Evolutionary conservation across 1,284 basidiomycete species (phyloP), one percentile per base, ranked within the genome.

Genomic region (Phellopilus nigrolimitatus): DNA sequence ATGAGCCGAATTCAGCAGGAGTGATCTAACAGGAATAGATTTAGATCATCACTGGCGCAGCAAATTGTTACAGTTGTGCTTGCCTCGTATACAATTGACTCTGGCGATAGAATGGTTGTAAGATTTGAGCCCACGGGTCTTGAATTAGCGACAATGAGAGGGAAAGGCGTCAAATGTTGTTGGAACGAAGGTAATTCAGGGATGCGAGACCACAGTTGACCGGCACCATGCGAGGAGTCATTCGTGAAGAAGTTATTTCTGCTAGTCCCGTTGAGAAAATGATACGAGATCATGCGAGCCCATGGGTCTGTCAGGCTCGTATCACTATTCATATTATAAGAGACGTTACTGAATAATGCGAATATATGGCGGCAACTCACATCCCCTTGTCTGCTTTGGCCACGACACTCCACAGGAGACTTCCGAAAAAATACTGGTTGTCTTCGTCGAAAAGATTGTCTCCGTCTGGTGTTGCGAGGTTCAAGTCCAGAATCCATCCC

Each of bases 1-100:
- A 87, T 1, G 82, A 84, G 4, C 81, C 84, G 53, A 83, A 71
- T 55, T 85, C 81, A 58, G 78, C 63, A 3, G 81, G 82, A 0
- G 79, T 75, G 19, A 85, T 77, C 79, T 84, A 51, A 24, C 30
- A 17, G 7, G 13, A 22, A 19, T 9, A 37, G 12, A 27, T 7
- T 36, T 22, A 31, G 28, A 10, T 38, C 19, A 53, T 15, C 24
- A 9, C 3, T 21, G n/a, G 38, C 7, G n/a, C 24, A 8, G 25
- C 59, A 12, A 57, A 58, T 8, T 7, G 21, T 10, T 24, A 6
- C 28, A 1, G 8, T 33, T 5, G 43, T 3, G 52, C 62, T 31
- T 53, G 79, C 82, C 70, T 84, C 82, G 56, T 83, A 84, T 19
- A 83, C 81, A 1, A 69, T 64, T 3, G 78, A 65, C 12, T 73